Evolutionary conservation across 2,329 filamentous ascomycete genomes (phyloP).

Genomic region (Didymella keratinophila): DNA sequence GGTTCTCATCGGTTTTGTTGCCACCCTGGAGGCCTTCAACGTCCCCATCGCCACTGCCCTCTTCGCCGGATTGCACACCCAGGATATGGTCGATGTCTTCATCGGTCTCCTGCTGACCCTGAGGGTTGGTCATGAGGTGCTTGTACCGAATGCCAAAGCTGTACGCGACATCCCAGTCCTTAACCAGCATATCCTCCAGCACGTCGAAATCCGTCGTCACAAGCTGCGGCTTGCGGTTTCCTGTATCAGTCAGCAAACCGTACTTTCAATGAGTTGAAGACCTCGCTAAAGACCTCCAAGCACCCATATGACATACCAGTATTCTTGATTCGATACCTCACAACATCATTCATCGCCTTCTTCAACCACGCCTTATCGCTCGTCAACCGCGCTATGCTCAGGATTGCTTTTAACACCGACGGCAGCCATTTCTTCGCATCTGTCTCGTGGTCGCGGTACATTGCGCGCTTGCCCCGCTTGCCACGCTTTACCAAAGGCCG

Average conservation of each 20-base stretch:
- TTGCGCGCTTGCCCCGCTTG: slow-evolving; percentile 26
- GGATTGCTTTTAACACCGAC: slow-evolving; percentile 37
- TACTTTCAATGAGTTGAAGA: too few relatives aligned
- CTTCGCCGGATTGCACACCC: slow-evolving; percentile 14
- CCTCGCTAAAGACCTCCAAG: too few relatives aligned
- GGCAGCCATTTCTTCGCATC: slow-evolving; percentile 44
- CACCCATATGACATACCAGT: slow-evolving; percentile 22
- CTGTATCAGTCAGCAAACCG: slow-evolving; percentile 4
- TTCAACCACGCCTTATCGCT: slow-evolving; percentile 33
- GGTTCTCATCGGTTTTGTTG: too few relatives aligned
- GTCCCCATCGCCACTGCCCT: slow-evolving; percentile 16
- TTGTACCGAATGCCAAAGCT: slow-evolving; percentile 44
- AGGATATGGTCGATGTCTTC: slow-evolving; percentile 37
- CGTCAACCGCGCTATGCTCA: slow-evolving; percentile 36
- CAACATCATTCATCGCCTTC: slow-evolving; percentile 38
- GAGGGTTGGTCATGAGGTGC: slow-evolving; percentile 37
- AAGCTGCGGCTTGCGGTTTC: slow-evolving; percentile 44
- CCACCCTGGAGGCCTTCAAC: neutral
- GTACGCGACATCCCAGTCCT: slow-evolving; percentile 33
- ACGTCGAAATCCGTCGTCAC: slow-evolving; percentile 45
- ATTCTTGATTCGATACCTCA: slow-evolving; percentile 41
- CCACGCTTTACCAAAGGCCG: slow-evolving; percentile 37
- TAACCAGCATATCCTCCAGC: slow-evolving; percentile 43
- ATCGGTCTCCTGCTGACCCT: slow-evolving; percentile 26
- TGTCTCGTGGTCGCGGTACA: slow-evolving; percentile 32